Evolutionary conservation across 345 rosid species (phyloP), one percentile per base, ranked within the genome.

Genomic region (Cardamine occulta): DNA sequence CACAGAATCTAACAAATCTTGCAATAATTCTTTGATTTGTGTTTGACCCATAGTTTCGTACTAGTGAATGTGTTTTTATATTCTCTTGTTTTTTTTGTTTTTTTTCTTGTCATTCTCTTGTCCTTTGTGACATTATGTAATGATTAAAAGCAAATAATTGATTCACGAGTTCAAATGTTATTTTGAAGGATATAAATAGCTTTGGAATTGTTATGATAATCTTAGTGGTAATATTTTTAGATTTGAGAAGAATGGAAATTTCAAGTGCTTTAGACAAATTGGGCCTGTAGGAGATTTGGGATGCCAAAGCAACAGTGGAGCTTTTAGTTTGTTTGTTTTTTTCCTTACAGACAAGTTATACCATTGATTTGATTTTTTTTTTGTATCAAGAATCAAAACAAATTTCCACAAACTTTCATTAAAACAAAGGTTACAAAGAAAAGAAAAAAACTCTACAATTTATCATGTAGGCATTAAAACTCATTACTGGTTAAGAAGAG

Each of bases 21-120:
- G 65, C 42, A 51, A 49, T 77, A 45, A 77, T 77, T 77, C 76
- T 71, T 77, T 77, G 67, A 77, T 70, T 77, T 77, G 66, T 77
- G 80, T 70, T 77, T 55, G 70, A 71, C 72, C 65, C 29, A 69
- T 63, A 68, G 51, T 53, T 76, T 62, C 17, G 35, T 59, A 54
- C 10, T 59, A 71, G 58, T 71, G 64, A 64, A 57, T 66, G 60
- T 44, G 57, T 26, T 28, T 39, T 28, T 31, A 15, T 74, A 45
- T 34, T 13, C 39, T 63, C 70, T 53, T 66, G 48, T 39, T 26
- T 3, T 13, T 52, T 62, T 73, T 37, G n/a, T n/a, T 34, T 42
- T 53, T 37, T 1, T 12, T 8, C 4, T 47, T 26, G 76, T 70
- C 80, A 70, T 77, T 77, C 80, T 77, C 76, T 71, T 77, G 76